Conservation (phyloP, 257 asterid genomes). For the Sherardia arvensis region DNA sequence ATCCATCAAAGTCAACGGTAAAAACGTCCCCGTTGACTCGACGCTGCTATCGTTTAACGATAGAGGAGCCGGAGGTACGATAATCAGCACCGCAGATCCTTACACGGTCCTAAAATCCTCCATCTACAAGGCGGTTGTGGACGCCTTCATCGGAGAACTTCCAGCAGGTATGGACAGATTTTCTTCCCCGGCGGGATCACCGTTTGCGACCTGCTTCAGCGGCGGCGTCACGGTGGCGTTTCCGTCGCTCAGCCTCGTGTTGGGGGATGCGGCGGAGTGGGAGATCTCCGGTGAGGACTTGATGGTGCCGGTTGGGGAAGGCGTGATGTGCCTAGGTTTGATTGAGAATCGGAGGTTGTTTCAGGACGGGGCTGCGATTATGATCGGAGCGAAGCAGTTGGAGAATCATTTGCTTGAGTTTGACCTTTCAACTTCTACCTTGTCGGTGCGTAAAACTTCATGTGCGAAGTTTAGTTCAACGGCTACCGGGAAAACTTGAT, state of each 20-base stretch:
- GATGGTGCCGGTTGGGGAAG: conserved; percentile 15
- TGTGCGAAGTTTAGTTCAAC: background rate
- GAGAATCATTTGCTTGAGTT: conserved; percentile 9
- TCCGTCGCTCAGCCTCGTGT: conserved; percentile 18
- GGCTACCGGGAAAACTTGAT: background rate
- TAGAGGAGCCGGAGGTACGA: conserved; percentile 15
- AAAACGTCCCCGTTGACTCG: conserved; percentile 5
- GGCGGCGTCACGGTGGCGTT: background rate
- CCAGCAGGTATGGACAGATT: background rate
- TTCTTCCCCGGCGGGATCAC: conserved; percentile 3
- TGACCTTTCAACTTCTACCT: conserved; percentile 10
- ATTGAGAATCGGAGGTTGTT: conserved; percentile 4
- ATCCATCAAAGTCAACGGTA: conserved; percentile 12
- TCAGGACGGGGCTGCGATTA: conserved; percentile 10
- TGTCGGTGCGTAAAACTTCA: background rate
- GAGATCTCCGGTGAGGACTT: conserved; percentile 26
- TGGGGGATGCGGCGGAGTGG: conserved; percentile 18
- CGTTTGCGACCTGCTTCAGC: conserved; percentile 16
- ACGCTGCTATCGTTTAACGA: conserved; percentile 1
- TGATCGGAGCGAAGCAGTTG: conserved; percentile 10
- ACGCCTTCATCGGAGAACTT: conserved; percentile 8
- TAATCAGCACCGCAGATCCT: conserved; percentile 17
- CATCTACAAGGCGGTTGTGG: conserved; percentile 9
- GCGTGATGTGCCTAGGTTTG: conserved; percentile 16
- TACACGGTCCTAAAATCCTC: conserved; percentile 5